Evolutionary conservation across 441 rosid species (phyloP).

Genomic region (Flueggea neowawraea): DNA sequence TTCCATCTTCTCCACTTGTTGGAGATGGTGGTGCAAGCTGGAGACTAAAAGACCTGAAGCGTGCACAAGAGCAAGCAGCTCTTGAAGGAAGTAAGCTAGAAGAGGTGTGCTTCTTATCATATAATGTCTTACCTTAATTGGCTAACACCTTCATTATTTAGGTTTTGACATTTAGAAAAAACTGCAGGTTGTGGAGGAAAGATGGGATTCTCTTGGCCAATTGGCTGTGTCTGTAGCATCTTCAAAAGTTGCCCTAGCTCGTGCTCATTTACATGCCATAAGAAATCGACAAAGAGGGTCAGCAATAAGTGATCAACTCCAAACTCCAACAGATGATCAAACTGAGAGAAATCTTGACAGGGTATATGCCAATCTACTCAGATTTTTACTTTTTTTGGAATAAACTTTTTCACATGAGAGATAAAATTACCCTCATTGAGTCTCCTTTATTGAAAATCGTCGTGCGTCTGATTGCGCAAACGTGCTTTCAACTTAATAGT

Average conservation of each 20-base stretch:
- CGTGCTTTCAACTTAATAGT: too few relatives aligned
- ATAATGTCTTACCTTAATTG: slow-evolving; percentile 6
- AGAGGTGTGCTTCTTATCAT: slow-evolving; percentile 36
- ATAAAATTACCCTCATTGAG: too few relatives aligned
- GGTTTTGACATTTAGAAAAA: slow-evolving; percentile 11
- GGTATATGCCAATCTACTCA: slow-evolving; percentile 29
- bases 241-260: slow-evolving; percentile 69
- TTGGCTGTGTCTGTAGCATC: slow-evolving; percentile 69
- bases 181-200: slow-evolving; percentile 72
- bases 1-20: slow-evolving; percentile 52
- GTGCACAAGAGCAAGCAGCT: slow-evolving; percentile 87
- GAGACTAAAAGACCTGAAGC: slow-evolving; percentile 86
- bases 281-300: slow-evolving; percentile 50
- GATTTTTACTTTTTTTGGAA: background rate
- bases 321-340: slow-evolving; percentile 25
- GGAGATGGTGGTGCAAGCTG: slow-evolving; percentile 98
- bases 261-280: slow-evolving; percentile 83
- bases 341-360: slow-evolving; percentile 34
- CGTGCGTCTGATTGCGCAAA: too few relatives aligned
- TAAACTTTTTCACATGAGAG: too few relatives aligned
- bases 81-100: slow-evolving; percentile 70
- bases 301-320: slow-evolving; percentile 21
- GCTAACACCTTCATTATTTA: slow-evolving; percentile 1
- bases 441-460: too few relatives aligned
- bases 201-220: slow-evolving; percentile 79